Percentiles rank a stretch among this genome's conserved stretches.
phyloP scores from a whole-genome alignment of 305 asterid species.

The Fraxinus albicans region DNA sequence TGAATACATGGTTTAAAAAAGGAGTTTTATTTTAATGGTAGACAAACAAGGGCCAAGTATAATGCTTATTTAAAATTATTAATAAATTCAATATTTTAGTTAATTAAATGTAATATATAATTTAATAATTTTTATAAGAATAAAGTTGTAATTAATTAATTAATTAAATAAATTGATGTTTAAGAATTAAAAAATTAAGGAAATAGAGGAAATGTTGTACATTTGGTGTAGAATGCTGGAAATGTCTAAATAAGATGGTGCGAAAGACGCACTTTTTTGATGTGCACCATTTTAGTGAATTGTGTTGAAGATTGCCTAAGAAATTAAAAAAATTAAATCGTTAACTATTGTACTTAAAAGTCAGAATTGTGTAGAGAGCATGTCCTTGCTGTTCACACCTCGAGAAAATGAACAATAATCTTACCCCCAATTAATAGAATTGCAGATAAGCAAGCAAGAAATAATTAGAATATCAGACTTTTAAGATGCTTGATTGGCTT shows the following conservation, averaged over 20 bases:
- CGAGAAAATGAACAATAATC: not conserved
- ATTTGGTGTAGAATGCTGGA: too few species aligned
- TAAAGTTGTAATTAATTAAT: not conserved
- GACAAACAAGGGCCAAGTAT: not conserved
- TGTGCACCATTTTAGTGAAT: not conserved
- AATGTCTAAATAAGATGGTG: not conserved
- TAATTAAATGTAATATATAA: not conserved
- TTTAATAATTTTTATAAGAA: too few species aligned
- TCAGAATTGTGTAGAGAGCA: not conserved
- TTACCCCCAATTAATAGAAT: not conserved
- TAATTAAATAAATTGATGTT: not conserved
- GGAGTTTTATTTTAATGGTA: too few species aligned
- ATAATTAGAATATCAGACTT: not conserved
- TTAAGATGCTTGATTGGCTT: not conserved
- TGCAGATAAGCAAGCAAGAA: not conserved
- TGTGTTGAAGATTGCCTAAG: not conserved
- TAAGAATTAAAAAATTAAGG: not conserved
- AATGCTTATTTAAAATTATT: too few species aligned
- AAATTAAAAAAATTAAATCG: not conserved
- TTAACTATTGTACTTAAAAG: not conserved
- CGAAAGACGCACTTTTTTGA: not conserved
- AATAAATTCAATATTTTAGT: not conserved
- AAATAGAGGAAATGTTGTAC: not conserved
- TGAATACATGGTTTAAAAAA: too few species aligned
- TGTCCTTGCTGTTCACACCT: not conserved